phyloP scores from a whole-genome alignment of 169 alveolate species.

The Plasmodium gallinaceum region DNA sequence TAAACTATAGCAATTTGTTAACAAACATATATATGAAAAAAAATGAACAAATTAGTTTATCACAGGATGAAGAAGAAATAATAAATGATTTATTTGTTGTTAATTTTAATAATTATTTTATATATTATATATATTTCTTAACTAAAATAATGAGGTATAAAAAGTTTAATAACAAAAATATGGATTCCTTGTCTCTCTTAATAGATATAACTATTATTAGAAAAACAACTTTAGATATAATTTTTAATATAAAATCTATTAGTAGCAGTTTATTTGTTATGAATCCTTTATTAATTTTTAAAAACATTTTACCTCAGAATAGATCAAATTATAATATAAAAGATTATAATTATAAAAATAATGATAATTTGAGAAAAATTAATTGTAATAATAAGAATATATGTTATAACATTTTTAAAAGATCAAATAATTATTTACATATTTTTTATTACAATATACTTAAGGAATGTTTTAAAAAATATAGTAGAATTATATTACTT shows the following conservation, averaged over 20 bases:
- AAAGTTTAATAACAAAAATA: background rate
- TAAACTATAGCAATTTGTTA: background rate
- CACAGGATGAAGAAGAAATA: background rate
- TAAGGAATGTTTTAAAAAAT: background rate
- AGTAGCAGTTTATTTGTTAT: too few species aligned
- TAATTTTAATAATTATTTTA: constrained; percentile 14
- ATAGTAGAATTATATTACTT: background rate
- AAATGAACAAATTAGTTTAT: too few species aligned
- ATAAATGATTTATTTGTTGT: constrained; percentile 12
- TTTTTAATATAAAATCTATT: too few species aligned
- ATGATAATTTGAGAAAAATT: too few species aligned
- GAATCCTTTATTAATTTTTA: too few species aligned
- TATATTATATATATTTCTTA: constrained; percentile 11
- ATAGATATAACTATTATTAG: background rate
- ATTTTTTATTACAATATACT: constrained; percentile 2
- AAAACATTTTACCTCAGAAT: too few species aligned
- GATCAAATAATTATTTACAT: background rate
- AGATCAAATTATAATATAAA: too few species aligned
- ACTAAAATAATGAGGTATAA: constrained; percentile 4
- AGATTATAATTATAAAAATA: too few species aligned
- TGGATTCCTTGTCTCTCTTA: background rate
- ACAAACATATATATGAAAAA: background rate
- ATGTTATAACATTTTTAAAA: background rate
- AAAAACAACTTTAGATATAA: background rate
- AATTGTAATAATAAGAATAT: too few species aligned